A percentile compares a stretch with the other conserved stretches of the same genome.
These are phyloP conservation scores for Cladosporium sp. DNA, from an alignment of 2,329 filamentous ascomycete genomes.

Conservation along the genomic window DNA sequence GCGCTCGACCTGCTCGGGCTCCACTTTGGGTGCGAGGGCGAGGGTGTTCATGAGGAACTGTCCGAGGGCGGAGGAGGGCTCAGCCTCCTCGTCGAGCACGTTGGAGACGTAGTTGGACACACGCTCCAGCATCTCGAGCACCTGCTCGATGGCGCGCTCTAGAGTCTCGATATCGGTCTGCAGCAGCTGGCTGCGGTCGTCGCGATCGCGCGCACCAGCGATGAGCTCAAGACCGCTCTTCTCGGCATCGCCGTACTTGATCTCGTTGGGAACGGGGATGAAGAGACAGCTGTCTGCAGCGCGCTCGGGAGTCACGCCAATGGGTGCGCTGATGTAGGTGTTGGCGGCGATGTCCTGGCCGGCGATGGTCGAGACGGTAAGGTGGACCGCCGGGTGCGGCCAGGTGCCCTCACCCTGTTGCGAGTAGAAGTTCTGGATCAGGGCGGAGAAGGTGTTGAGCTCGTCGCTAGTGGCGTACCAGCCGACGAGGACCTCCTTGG, in stretches of 20 bases:
- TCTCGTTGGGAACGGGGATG: slow-evolving; percentile 92
- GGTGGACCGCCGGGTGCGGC: slow-evolving; percentile 93
- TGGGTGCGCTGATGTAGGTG: slow-evolving; percentile 92
- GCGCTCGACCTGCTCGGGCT: slow-evolving; percentile 81
- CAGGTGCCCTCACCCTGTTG: slow-evolving; percentile 95
- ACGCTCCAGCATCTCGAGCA: slow-evolving; percentile 82
- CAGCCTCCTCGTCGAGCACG: slow-evolving; percentile 87
- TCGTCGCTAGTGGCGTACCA: slow-evolving; percentile 98
- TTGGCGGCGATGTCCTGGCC: slow-evolving; percentile 84
- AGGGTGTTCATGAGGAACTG: slow-evolving; percentile 95
- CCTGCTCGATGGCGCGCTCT: slow-evolving; percentile 79
- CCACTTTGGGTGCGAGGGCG: slow-evolving; percentile 90
- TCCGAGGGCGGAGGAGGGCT: slow-evolving; percentile 84
- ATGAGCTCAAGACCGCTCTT: slow-evolving; percentile 78
- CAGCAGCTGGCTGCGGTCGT: slow-evolving; percentile 67
- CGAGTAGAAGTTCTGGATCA: slow-evolving; percentile 99
- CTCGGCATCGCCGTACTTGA: slow-evolving; percentile 79
- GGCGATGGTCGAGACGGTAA: slow-evolving; percentile 87
- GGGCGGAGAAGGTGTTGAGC: slow-evolving; percentile 95
- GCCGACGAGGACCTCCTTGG: slow-evolving; percentile 87
- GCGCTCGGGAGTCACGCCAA: slow-evolving; percentile 90
- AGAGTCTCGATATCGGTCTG: slow-evolving; percentile 86
- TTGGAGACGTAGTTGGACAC: slow-evolving; percentile 89
- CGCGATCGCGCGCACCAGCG: slow-evolving; percentile 71
- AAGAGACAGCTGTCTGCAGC: slow-evolving; percentile 95